A percentile compares a stretch with the other conserved stretches of the same genome.
Evolutionary conservation across 371 early-diverging fungal genomes (phyloP).

Genomic region (Synchytrium microbalum): DNA sequence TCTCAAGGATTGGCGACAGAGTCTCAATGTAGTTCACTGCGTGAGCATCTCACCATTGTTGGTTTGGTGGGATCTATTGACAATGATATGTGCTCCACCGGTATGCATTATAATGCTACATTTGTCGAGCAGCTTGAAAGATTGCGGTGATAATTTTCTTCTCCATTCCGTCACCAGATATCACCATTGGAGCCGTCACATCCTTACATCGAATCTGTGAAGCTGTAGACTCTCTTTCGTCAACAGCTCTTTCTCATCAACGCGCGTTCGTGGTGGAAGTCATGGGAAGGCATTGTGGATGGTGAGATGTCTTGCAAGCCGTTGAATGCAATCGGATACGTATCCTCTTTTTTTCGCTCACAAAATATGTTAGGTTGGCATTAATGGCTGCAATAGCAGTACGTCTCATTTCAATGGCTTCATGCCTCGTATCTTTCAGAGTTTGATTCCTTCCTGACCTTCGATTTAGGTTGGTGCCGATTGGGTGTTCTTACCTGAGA

Average conservation of each 20-base stretch:
- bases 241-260: conserved; percentile 94
- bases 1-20: conserved; percentile 45
- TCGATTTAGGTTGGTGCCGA: conserved; percentile 65
- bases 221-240: conserved; percentile 85
- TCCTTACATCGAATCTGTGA: conserved; percentile 97
- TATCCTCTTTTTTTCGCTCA: neutral
- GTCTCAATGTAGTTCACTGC: conserved; percentile 47
- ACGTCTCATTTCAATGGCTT: neutral
- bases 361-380: too few relatives aligned
- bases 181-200: conserved; percentile 95
- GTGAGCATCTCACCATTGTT: conserved; percentile 77
- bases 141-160: neutral
- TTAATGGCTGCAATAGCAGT: conserved; percentile 87
- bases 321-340: neutral
- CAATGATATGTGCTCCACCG: conserved; percentile 96
- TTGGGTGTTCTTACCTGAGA: conserved; percentile 96
- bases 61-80: conserved; percentile 95
- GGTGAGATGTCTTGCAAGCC: conserved; percentile 38
- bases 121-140: neutral
- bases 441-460: neutral
- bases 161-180: conserved; percentile 39
- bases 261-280: conserved; percentile 99
- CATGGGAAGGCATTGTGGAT: conserved; percentile 99
- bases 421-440: neutral
- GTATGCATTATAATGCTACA: conserved; percentile 16